These are phyloP conservation scores for Fistulinella prunicolor DNA, from an alignment of 768 basidiomycete genomes.

Conservation along the genomic window DNA sequence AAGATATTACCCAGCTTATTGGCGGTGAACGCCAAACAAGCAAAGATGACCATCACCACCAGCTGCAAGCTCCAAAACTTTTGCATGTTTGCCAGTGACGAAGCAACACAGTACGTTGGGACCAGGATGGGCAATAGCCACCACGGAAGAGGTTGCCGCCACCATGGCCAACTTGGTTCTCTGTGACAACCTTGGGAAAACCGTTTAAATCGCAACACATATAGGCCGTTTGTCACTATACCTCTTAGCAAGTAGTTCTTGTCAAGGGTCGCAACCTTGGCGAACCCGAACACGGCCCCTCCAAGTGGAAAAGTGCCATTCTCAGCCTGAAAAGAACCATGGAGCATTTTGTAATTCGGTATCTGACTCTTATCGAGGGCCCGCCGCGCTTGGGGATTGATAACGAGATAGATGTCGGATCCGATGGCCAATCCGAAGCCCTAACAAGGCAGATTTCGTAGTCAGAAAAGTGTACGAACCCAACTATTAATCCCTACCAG, in stretches of 20 bases:
- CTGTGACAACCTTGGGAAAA: slow-evolving; percentile 64
- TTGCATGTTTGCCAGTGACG: slow-evolving; percentile 76
- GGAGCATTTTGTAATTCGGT: slow-evolving; percentile 43
- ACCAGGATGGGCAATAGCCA: slow-evolving; percentile 79
- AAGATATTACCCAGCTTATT: slow-evolving; percentile 60
- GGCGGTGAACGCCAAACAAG: slow-evolving; percentile 70
- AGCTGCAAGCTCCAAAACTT: slow-evolving; percentile 67
- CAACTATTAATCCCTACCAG: slow-evolving; percentile 42
- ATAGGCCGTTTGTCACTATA: too few species aligned
- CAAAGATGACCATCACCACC: slow-evolving; percentile 78
- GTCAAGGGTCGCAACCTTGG: slow-evolving; percentile 33
- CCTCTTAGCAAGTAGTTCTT: slow-evolving; percentile 31
- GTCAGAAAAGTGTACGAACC: slow-evolving; percentile 3
- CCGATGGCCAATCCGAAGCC: slow-evolving; percentile 85
- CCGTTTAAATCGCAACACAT: too few species aligned
- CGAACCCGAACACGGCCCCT: slow-evolving; percentile 49
- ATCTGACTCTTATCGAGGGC: slow-evolving; percentile 31
- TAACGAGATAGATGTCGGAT: slow-evolving; percentile 73
- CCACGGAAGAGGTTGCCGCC: slow-evolving; percentile 72
- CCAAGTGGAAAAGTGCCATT: slow-evolving; percentile 45
- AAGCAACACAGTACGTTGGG: slow-evolving; percentile 70
- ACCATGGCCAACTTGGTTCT: slow-evolving; percentile 74
- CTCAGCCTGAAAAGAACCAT: slow-evolving; percentile 50
- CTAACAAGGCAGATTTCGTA: slow-evolving; percentile 42
- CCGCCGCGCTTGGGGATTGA: slow-evolving; percentile 55